Evolutionary conservation across 1,139 yeast genomes (phyloP).

Genomic region (Candida gigantensis): DNA sequence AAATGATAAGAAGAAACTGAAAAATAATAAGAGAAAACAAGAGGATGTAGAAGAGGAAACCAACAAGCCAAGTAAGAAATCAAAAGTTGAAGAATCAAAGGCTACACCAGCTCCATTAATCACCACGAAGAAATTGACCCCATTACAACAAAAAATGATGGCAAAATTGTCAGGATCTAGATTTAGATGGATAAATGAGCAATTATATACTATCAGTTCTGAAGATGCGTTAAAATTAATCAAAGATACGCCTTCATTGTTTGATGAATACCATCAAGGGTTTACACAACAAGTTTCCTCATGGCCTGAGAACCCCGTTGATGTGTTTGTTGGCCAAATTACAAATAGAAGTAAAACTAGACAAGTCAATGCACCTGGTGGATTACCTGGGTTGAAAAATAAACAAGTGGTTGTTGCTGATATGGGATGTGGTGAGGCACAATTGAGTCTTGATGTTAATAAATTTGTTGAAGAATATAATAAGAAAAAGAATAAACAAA

Average conservation of each 20-base stretch:
- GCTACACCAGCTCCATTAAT: slow-evolving; percentile 20
- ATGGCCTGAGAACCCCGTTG: slow-evolving; percentile 99
- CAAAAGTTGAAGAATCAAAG: slow-evolving; percentile 3
- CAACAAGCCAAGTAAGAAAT: not conserved
- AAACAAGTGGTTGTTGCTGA: slow-evolving; percentile 80
- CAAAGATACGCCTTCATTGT: slow-evolving; percentile 78
- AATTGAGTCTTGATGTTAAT: slow-evolving; percentile 66
- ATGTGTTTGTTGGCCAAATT: slow-evolving; percentile 77
- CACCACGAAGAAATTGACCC: slow-evolving; percentile 60
- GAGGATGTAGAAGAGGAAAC: slow-evolving; percentile 12
- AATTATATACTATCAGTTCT: slow-evolving; percentile 81
- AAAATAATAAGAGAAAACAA: slow-evolving; percentile 14
- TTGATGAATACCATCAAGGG: slow-evolving; percentile 94
- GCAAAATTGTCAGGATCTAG: slow-evolving; percentile 92
- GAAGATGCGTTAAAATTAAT: slow-evolving; percentile 74
- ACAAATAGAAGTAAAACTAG: slow-evolving; percentile 56
- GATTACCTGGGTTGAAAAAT: slow-evolving; percentile 67
- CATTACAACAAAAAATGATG: slow-evolving; percentile 94
- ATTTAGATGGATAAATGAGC: slow-evolving; percentile 97
- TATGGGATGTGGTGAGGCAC: slow-evolving; percentile 99
- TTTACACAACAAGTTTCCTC: slow-evolving; percentile 91
- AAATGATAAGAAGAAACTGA: slow-evolving; percentile 8
- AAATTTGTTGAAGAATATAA: slow-evolving; percentile 46
- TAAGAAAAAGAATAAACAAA: slow-evolving; percentile 34
- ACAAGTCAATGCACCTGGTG: slow-evolving; percentile 92